Base-by-base conservation (phyloP, 371 early-diverging fungal species). In the Mortierella polycephala region DNA sequence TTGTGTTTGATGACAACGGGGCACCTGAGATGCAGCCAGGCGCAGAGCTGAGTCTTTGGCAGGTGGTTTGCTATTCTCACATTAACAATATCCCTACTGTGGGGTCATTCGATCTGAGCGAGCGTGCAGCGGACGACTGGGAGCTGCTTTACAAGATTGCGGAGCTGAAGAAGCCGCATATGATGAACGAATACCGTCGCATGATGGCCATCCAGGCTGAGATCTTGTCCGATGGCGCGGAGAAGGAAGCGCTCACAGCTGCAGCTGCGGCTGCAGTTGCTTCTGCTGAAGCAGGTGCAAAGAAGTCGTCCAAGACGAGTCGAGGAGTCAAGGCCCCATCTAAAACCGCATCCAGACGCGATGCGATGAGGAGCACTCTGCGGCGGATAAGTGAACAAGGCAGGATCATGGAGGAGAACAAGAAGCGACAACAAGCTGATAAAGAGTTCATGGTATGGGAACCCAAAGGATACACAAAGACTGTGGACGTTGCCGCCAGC, bases 201-300 rank as follows among this genome's bases (percentile, higher is more conserved):
- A 58, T 75, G 69, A 70, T 57, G 54, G 69, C 71, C 18, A 64
- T 67, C n/a, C 81, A 81, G 54, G 75, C 81, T 3, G 75, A 81
- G 42, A 71, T 81, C 40, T 16, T 64, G n/a, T 23, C 65, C 11
- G 61, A 64, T 11, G 65, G 75, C 39, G 64, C 64, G 13, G 64
- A 65, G 37, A 60, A 44, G 47, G 68, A 75, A 52, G 73, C 69
- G 7, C 51, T 52, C n/a, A 51, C 37, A 16, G 71, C 49, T n/a
- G 58, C 67, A 23, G 68, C 68, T 12, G 30, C 42, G 7, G 56
- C 63, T 1, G 66, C 69, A 1, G 57, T n/a, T 8, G 63, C 62
- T 3, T 16, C 70, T 1, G 66, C 57, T n/a, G 57, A 41, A 8
- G 46, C 46, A 9, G 57, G 44, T 11, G 20, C 0, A 2, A 57